Evolutionary conservation across 2,329 filamentous ascomycete species (phyloP).

Genomic region (Alternaria hordeiaustralica): DNA sequence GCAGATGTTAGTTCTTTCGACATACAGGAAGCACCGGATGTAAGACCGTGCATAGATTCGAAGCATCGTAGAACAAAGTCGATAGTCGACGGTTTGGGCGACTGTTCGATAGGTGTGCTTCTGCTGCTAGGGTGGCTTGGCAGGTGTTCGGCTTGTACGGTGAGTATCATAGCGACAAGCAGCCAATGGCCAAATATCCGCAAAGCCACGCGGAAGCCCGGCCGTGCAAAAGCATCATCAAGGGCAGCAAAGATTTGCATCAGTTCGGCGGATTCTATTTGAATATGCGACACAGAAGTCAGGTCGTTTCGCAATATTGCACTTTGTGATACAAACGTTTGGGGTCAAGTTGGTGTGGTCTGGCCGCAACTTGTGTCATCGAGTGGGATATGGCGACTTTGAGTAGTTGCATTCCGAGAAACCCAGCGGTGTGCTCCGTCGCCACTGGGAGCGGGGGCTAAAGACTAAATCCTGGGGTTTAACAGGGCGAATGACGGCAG

Average conservation of each 20-base stretch:
- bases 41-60: neutral
- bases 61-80: slow-evolving; percentile 2
- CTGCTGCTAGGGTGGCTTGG: slow-evolving; percentile 2
- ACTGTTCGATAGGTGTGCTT: neutral
- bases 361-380: too few relatives aligned
- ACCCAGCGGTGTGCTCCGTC: slow-evolving; percentile 26
- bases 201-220: slow-evolving; percentile 4
- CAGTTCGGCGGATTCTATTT: neutral
- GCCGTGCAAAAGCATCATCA: slow-evolving; percentile 8
- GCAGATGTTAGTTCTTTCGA: slow-evolving; percentile 1
- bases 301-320: neutral
- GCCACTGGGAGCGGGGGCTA: slow-evolving; percentile 32
- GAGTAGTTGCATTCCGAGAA: slow-evolving; percentile 35
- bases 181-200: slow-evolving; percentile 2
- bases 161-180: neutral
- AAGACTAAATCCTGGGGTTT: slow-evolving; percentile 31
- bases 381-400: slow-evolving; percentile 1
- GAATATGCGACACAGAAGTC: neutral
- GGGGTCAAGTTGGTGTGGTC: neutral
- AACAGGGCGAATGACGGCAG: slow-evolving; percentile 10
- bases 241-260: neutral
- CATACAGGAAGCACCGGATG: neutral
- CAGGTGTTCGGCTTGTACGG: neutral
- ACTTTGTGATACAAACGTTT: neutral
- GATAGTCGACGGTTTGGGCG: slow-evolving; percentile 3